Evolutionary conservation across 2,329 filamentous ascomycete genomes (phyloP).

Genomic region (Septoria linicola): DNA sequence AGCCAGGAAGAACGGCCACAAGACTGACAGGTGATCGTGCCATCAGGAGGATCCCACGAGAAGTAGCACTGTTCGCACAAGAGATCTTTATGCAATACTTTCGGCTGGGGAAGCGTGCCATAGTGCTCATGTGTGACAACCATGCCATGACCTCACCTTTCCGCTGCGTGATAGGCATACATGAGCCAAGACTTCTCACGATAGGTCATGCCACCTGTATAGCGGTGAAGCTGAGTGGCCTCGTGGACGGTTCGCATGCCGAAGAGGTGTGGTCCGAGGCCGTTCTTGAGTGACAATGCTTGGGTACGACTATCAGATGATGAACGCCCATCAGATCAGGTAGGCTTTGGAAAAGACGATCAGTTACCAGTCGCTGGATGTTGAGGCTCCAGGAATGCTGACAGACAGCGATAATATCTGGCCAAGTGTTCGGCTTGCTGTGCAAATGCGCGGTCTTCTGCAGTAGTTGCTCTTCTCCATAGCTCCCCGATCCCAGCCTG

Average conservation of each 20-base stretch:
- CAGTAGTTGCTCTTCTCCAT: slow-evolving; percentile 5
- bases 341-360: too few species aligned
- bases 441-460: slow-evolving; percentile 8
- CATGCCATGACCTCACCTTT: slow-evolving; percentile 5
- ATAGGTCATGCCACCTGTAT: slow-evolving; percentile 5
- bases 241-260: slow-evolving; percentile 7
- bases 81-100: background rate
- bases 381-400: too few species aligned
- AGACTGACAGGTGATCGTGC: too few species aligned
- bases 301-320: too few species aligned
- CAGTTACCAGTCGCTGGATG: too few species aligned
- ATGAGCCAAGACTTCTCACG: slow-evolving; percentile 3
- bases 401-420: too few species aligned
- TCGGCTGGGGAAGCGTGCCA: background rate
- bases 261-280: background rate
- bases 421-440: too few species aligned
- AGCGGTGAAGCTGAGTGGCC: background rate
- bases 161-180: slow-evolving; percentile 2
- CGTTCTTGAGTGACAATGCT: too few species aligned
- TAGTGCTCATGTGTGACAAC: background rate
- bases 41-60: too few species aligned
- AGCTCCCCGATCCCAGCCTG: background rate
- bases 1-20: too few species aligned
- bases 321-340: too few species aligned
- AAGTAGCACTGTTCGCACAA: too few species aligned